Evolutionary conservation across 768 basidiomycete genomes (phyloP).

Genomic region (Termitomyces sp.): DNA sequence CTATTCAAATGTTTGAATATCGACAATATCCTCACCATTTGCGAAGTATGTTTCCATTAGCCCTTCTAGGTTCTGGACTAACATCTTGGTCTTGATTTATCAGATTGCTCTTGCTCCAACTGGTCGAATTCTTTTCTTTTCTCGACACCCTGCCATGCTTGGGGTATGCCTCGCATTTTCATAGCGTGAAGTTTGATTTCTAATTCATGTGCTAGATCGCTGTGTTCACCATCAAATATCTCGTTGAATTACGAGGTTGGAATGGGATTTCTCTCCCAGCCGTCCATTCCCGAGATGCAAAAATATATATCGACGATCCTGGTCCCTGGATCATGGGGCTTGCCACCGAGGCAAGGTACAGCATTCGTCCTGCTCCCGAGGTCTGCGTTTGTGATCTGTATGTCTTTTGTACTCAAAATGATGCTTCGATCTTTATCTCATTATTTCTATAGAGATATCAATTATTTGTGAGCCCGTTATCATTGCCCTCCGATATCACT

Average conservation of each 20-base stretch:
- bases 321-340: slow-evolving; percentile 96
- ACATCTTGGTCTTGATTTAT: slow-evolving; percentile 48
- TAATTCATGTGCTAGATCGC: slow-evolving; percentile 51
- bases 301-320: slow-evolving; percentile 93
- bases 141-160: slow-evolving; percentile 87
- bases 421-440: slow-evolving; percentile 1
- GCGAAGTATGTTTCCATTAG: slow-evolving; percentile 56
- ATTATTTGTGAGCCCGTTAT: slow-evolving; percentile 58
- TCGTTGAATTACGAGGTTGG: slow-evolving; percentile 93
- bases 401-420: slow-evolving; percentile 23
- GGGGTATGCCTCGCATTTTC: slow-evolving; percentile 45
- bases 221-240: slow-evolving; percentile 86
- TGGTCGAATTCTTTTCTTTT: slow-evolving; percentile 84
- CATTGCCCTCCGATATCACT: slow-evolving; percentile 1
- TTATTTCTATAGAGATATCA: slow-evolving; percentile 59
- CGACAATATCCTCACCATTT: slow-evolving; percentile 90
- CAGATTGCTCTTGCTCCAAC: slow-evolving; percentile 86
- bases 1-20: slow-evolving; percentile 90
- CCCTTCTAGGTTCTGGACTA: slow-evolving; percentile 33
- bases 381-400: slow-evolving; percentile 87
- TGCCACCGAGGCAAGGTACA: slow-evolving; percentile 79
- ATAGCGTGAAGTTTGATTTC: neutral
- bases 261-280: slow-evolving; percentile 80
- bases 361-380: slow-evolving; percentile 71
- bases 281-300: slow-evolving; percentile 86